phyloP scores from a whole-genome alignment of 179 eudicot species.

The Heliamphora pulchella region DNA sequence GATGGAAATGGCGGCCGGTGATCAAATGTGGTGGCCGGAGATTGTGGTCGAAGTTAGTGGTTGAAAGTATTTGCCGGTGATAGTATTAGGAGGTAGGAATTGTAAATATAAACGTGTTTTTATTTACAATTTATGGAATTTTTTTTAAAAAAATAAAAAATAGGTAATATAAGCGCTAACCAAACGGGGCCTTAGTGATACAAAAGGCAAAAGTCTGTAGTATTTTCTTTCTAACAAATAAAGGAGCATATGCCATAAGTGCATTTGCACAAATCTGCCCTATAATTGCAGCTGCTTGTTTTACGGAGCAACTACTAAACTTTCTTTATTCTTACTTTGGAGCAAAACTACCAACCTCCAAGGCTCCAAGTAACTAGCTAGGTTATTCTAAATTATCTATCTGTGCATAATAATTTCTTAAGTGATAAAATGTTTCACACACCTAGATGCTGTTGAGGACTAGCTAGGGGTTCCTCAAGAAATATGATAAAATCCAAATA shows the following conservation, averaged over 20 bases:
- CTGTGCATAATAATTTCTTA: neutral
- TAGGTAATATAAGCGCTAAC: no score
- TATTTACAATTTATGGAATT: no score
- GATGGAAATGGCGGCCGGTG: no score
- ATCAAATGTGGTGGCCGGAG: no score
- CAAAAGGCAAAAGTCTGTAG: neutral
- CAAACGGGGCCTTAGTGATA: neutral
- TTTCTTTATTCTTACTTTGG: neutral
- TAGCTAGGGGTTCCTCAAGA: neutral
- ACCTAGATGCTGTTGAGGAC: neutral
- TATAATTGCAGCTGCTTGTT: neutral
- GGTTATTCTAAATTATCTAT: neutral
- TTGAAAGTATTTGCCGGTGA: no score
- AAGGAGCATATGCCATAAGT: neutral
- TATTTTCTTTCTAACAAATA: neutral
- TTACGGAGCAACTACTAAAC: neutral
- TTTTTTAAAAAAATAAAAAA: no score
- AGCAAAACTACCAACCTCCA: slow-evolving; percentile 6
- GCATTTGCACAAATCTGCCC: neutral
- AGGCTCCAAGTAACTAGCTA: neutral
- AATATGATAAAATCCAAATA: neutral
- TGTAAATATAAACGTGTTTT: no score
- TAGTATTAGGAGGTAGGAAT: no score
- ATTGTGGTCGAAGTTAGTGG: no score
- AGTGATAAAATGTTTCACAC: neutral